Base-by-base conservation (phyloP, 768 basidiomycete genomes). In the Leccinum aurantiacum region DNA sequence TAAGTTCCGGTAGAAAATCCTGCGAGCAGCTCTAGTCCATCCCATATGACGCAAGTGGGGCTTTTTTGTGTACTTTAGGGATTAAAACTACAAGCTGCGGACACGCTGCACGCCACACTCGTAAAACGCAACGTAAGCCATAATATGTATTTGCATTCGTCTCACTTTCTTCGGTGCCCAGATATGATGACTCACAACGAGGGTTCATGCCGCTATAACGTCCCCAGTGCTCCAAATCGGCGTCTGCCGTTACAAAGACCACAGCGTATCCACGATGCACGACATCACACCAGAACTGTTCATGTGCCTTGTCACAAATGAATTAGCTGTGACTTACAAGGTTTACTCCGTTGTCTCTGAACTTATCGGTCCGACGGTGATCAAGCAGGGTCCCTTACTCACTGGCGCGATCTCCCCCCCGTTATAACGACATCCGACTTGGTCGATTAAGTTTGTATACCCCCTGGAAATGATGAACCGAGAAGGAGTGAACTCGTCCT, bases 341-440 rank as follows among this genome's bases (percentile, higher is more conserved):
- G 33, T 6, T 48, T 11, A 13, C 22, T 10, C 19, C 22, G 25
- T 27, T 15, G 22, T 51, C 17, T 10, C 22, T 22, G 17, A 58
- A 38, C 47, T 37, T 37, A 47, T 27, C 19, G 14, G 44, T 53
- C 25, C 11, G 11, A 46, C 19, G 37, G 50, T 41, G 3, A 46
- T 61, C 52, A 49, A 38, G 4, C 37, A 60, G 37, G 51, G 51
- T 51, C 29, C 37, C 25, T 44, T 52, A 57, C 17, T 44, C 38
- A 57, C 10, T 29, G 53, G 48, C 56, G 60, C 62, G 62, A 62
- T 62, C 62, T 38, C 27, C 9, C 35, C 31, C 60, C 48, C 11
- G 13, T 62, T 62, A 62, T 38, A 56, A 61, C 46, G 56, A 22
- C 33, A 8, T n/a, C 3, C 6, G 27, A 6, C 10, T 4, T 53